A percentile compares a stretch with the other conserved stretches of the same genome.
Evolutionary conservation across 345 rosid genomes (phyloP).

Genomic region (Brassica rapa): DNA sequence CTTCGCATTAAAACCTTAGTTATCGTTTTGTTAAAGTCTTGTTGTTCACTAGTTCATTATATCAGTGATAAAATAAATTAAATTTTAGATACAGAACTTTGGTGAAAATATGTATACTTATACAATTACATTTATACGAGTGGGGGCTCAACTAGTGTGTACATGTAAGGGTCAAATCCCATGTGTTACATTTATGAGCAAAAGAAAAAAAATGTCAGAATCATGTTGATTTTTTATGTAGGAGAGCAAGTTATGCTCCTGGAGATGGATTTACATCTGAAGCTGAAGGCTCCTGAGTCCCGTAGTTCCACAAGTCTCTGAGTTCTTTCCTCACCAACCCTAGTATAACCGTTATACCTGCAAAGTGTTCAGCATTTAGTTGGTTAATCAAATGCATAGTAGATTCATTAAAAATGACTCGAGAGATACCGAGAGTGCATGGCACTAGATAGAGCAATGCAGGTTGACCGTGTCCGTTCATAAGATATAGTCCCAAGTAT

Average conservation of each 20-base stretch:
- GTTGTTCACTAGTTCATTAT: no score
- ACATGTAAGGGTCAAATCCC: constrained; percentile 21
- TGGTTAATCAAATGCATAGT: background rate
- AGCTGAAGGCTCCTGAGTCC: constrained; percentile 37
- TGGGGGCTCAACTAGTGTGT: constrained; percentile 1
- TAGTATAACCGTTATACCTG: constrained; percentile 63
- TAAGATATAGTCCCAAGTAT: constrained; percentile 81
- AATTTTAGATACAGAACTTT: background rate
- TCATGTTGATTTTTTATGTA: background rate
- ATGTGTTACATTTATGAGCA: constrained; percentile 4
- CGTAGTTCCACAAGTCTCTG: constrained; percentile 60
- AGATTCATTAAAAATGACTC: background rate
- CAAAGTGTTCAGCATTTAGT: background rate
- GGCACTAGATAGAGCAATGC: constrained; percentile 99
- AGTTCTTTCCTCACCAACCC: constrained; percentile 69
- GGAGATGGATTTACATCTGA: constrained; percentile 30
- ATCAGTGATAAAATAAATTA: background rate
- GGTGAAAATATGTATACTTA: background rate
- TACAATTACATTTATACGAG: constrained; percentile 16
- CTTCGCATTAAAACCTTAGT: background rate
- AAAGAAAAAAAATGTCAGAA: background rate
- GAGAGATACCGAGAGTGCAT: constrained; percentile 80
- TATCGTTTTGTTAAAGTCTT: background rate
- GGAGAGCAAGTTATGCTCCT: constrained; percentile 17
- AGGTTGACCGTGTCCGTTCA: constrained; percentile 97